Evolutionary conservation across 2,329 filamentous ascomycete genomes (phyloP), one percentile per base, ranked within the genome.

Genomic region (Hypoxylon sp.): DNA sequence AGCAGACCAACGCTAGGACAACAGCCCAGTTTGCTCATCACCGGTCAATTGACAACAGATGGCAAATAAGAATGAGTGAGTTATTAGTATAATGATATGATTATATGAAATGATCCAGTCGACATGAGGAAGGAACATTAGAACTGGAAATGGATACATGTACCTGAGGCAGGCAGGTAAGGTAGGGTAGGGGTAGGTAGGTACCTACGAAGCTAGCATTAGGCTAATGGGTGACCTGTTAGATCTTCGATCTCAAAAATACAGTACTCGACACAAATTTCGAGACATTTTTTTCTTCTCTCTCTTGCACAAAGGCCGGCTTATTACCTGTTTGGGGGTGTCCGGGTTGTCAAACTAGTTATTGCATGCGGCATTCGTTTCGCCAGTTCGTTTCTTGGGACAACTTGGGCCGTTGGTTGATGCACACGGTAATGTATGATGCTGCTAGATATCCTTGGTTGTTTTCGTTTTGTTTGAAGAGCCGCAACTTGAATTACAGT

Each of bases 381-480:
- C 19, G 11, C 9, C 24, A 17, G 33, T 26, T 54, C n/a, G 19
- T 54, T 39, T 54, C 35, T n/a, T n/a, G n/a, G 19, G 14, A 47
- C 26, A 24, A 5, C 5, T 19, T n/a, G 39, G 29, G 44, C 17
- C 29, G 13, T 24, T n/a, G 19, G 42, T 24, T 14, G 31, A 13
- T 22, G 52, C 31, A 44, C n/a, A 56, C 22, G 42, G 26, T 22
- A 19, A 22, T 56, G 29, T 37, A 44, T 17, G 22, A 5, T 44
- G 35, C 26, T 29, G 22, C 52, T 44, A 44, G 35, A 54, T 26
- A 42, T 24, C 52, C 33, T 26, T 54, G 42, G 37, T 44, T 35
- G 39, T 35, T 60, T 52, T 44, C 29, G 48, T 42, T 50, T 19
- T 24, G 47, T 33, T 39, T 60, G 39, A 54, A 53, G 58, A 53